Evolutionary conservation across 192 early-diverging fungal species (phyloP).

Genomic region (Phlyctochytrium planicorne): DNA sequence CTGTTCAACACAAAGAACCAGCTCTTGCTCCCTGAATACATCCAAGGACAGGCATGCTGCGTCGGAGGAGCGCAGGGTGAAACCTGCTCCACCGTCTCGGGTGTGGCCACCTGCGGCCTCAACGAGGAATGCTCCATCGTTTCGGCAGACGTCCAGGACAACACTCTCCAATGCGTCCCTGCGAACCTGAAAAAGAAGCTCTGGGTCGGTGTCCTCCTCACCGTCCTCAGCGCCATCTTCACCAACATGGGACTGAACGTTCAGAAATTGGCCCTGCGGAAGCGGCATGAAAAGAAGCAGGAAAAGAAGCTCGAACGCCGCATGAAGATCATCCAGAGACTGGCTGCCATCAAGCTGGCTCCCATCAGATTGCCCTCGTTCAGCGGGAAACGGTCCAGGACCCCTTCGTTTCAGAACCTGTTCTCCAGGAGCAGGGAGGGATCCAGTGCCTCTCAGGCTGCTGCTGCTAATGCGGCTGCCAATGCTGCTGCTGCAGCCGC

Average conservation of each 20-base stretch:
- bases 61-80: conserved; percentile 4
- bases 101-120: conserved; percentile 7
- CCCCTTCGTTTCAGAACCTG: not conserved
- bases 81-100: conserved; percentile 13
- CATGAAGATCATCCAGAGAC: conserved; percentile 12
- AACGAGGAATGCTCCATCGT: conserved; percentile 2
- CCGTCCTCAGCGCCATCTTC: conserved; percentile 62
- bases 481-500: conserved; percentile 9
- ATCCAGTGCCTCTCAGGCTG: not conserved
- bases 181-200: conserved; percentile 13
- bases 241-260: conserved; percentile 78
- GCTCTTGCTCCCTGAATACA: conserved; percentile 10
- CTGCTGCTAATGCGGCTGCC: not conserved
- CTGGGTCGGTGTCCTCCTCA: conserved; percentile 76
- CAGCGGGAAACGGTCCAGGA: not conserved
- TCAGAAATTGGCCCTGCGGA: conserved; percentile 75
- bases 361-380: not conserved
- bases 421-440: not conserved
- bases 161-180: not conserved
- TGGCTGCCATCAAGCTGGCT: not conserved
- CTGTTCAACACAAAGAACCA: conserved; percentile 26
- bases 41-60: conserved; percentile 17
- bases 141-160: not conserved
- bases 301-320: conserved; percentile 10
- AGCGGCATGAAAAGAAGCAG: conserved; percentile 55